Percentiles rank a stretch among this genome's conserved stretches.
Evolutionary conservation across 225 moss, liverwort and hornwort species (phyloP).

Genomic region (Polytrichum commune): DNA sequence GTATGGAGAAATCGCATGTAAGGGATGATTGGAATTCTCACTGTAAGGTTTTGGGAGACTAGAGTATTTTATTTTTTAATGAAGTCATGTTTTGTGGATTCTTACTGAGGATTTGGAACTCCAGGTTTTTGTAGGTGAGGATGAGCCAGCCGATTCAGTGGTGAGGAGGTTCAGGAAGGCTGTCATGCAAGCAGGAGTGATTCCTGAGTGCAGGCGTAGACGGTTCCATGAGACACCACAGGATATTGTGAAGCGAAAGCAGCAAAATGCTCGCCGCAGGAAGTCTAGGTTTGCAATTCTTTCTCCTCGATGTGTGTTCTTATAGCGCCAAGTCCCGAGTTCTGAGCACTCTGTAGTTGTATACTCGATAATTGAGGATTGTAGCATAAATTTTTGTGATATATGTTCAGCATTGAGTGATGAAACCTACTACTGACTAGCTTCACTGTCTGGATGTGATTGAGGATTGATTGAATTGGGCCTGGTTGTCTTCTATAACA

Average conservation of each 20-base stretch:
- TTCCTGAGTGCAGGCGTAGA: constrained; percentile 91
- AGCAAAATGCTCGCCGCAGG: constrained; percentile 76
- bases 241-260: constrained; percentile 94
- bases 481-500: constrained; percentile 7
- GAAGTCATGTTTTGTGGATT: constrained; percentile 2
- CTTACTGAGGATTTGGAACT: neutral
- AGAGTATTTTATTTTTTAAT: neutral
- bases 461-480: neutral
- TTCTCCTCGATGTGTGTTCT: neutral
- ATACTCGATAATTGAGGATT: no score
- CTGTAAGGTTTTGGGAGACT: neutral
- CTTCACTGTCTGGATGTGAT: neutral
- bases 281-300: constrained; percentile 34
- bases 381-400: constrained; percentile 1
- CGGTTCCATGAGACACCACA: constrained; percentile 94
- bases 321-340: neutral
- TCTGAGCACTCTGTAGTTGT: no score
- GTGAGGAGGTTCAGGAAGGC: constrained; percentile 93
- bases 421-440: neutral
- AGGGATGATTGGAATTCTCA: neutral
- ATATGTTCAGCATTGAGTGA: neutral
- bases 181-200: constrained; percentile 92
- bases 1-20: neutral
- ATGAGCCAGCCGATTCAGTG: constrained; percentile 89
- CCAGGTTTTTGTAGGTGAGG: constrained; percentile 90